Evolutionary conservation across 208 protist species (phyloP), one percentile per base, ranked within the genome.

Genomic region (Acanthamoeba healyi): DNA sequence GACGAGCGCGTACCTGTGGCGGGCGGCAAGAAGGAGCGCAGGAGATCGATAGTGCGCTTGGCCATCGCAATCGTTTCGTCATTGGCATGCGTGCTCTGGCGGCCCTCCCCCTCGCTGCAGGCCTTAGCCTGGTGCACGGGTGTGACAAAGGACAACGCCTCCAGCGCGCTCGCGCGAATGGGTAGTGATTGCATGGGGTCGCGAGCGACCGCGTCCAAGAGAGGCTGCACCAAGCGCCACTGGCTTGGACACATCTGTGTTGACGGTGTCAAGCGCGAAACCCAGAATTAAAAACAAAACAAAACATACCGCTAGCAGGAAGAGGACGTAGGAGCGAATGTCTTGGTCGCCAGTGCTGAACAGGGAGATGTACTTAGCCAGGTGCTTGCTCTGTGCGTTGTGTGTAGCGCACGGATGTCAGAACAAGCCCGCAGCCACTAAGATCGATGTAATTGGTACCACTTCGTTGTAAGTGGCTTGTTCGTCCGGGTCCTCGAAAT

Each of bases 391-490:
- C 56, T 63, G 56, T 63, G 19, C 56, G 6, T 7, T 29, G 56
- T 24, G 56, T 29, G 1, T 22, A 29, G 56, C 24, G 54, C 24
- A 22, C 56, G 56, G 56, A 63, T 0, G n/a, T 63, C 56, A 63
- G 56, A n/a, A 63, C 56, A 51, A 51, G 46, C 15, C 10, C 56
- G 56, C 56, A 63, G 22, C 19, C 56, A 63, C n/a, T n/a, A n/a
- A 14, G 56, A 63, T 12, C 56, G 56, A 29, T 63, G 56, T 29
- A 1, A 29, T n/a, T 22, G 56, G 19, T 63, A 63, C 56, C 56
- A 63, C 56, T 63, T 63, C 56, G 56, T 63, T 26, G 56, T 63
- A 63, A 24, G 56, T 63, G 56, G 56, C 56, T 63, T 63, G 56
- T 24, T 63, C 56, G 56, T 63, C 26, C 56, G 56, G 19, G 7